Evolutionary conservation across 305 asterid genomes (phyloP).

Genomic region (Euphrasia arctica): DNA sequence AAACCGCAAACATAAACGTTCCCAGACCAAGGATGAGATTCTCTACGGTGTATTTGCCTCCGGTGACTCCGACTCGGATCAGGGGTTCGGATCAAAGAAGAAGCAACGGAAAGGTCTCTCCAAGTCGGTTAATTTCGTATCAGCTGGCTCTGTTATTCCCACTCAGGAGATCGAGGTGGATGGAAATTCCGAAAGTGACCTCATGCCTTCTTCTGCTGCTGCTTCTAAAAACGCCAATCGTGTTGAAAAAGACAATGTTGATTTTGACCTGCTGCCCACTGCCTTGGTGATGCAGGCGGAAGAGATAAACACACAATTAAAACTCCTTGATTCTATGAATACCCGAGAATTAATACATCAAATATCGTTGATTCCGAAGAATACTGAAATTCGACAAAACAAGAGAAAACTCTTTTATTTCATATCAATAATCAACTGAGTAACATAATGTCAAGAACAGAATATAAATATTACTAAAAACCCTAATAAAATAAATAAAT

Average conservation of each 20-base stretch:
- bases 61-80: slow-evolving; percentile 65
- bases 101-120: slow-evolving; percentile 60
- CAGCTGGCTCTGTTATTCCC: slow-evolving; percentile 69
- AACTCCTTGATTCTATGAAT: too few relatives aligned
- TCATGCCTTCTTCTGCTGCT: slow-evolving; percentile 37
- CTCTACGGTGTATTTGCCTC: slow-evolving; percentile 80
- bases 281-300: slow-evolving; percentile 30
- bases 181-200: slow-evolving; percentile 34
- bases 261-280: slow-evolving; percentile 46
- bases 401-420: too few relatives aligned
- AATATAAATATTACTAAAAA: too few relatives aligned
- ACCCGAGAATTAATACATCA: too few relatives aligned
- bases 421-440: too few relatives aligned
- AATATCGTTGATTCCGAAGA: too few relatives aligned
- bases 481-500: too few relatives aligned
- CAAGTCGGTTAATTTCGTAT: slow-evolving; percentile 76
- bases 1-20: slow-evolving; percentile 49
- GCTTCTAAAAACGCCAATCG: slow-evolving; percentile 27
- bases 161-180: slow-evolving; percentile 65
- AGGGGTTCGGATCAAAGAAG: slow-evolving; percentile 60
- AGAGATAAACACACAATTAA: too few relatives aligned
- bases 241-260: slow-evolving; percentile 33
- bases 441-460: too few relatives aligned
- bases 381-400: too few relatives aligned
- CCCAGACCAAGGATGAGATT: slow-evolving; percentile 67